Conservation (phyloP, 2,329 filamentous ascomycete species). For the Coniochaeta sp. region DNA sequence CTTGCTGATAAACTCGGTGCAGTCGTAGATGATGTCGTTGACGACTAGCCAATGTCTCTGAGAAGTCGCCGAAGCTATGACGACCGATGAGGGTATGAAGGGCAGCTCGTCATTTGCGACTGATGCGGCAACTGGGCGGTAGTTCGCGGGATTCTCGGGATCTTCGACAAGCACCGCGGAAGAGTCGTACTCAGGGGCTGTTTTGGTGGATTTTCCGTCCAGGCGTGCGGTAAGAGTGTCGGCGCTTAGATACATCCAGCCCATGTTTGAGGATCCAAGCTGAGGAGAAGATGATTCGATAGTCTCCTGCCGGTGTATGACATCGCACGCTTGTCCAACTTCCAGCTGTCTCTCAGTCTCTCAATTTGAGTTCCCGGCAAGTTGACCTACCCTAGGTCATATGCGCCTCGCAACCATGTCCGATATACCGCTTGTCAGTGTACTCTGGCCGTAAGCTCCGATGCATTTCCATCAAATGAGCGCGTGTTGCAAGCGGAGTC, state of each 20-base stretch:
- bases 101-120: not conserved
- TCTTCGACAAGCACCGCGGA: not conserved
- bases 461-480: not conserved
- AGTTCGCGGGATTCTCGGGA: not conserved
- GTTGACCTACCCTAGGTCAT: not conserved
- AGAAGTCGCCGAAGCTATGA: not conserved
- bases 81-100: not conserved
- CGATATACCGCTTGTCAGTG: not conserved
- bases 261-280: not conserved
- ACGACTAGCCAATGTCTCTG: not conserved
- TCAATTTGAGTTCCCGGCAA: not conserved
- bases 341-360: not conserved
- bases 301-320: not conserved
- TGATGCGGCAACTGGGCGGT: not conserved
- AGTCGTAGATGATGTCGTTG: slow-evolving; percentile 1
- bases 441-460: not conserved
- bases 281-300: not conserved
- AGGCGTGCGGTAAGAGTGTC: not conserved
- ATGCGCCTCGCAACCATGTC: not conserved
- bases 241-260: not conserved
- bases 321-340: no score
- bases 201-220: not conserved
- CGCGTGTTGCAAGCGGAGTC: not conserved
- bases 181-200: not conserved
- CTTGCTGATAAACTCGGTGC: not conserved